Base-by-base conservation (phyloP, 441 rosid species). In the Corymbia citriodora region DNA sequence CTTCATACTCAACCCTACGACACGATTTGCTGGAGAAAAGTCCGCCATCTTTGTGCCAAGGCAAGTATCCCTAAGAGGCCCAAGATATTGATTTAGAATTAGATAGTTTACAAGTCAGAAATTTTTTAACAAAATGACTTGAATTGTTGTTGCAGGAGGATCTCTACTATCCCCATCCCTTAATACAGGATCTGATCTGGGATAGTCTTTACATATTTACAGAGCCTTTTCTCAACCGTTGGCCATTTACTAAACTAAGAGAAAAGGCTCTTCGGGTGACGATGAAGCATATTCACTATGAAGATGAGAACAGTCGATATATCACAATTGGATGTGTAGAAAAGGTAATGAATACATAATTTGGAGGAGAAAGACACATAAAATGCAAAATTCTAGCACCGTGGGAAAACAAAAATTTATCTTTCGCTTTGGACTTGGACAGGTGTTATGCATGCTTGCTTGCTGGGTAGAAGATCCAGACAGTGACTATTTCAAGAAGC, bases 1-100 rank as follows among this genome's bases (percentile, higher is more conserved):
- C 93, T 96, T 17, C 94, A 95, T 87, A 93, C 92, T 79, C 92
- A 95, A 79, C 93, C 96, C 85, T 96, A 96, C 79, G 53, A 89
- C 89, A 93, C 87, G 17, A 83, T 91, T 57, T 79, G 9, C 33
- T 90, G 91, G 91, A 83, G 88, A 9, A 90, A 88, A 83, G 90
- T 82, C 55, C 55, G 90, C 6, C 91, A 90, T 88, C 91, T 81
- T 33, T 90, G 90, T 27, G 91, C 91, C 88, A 63, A 88, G 90
- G 61, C 29, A 23, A 36, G 45, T 10, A n/a, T n/a, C 49, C 11
- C 23, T 40, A 74, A 5, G 1, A 0, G 50, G 50, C 36, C 49
- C 57, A 9, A 85, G 5, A 85, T 21, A 82, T 27, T 13, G 23
- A 3, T 85, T 23, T 4, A 50, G 9, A 29, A 50, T 50, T 36